Evolutionary conservation across 176 grass and related monocot species (phyloP).

Genomic region (Paspalum notatum): DNA sequence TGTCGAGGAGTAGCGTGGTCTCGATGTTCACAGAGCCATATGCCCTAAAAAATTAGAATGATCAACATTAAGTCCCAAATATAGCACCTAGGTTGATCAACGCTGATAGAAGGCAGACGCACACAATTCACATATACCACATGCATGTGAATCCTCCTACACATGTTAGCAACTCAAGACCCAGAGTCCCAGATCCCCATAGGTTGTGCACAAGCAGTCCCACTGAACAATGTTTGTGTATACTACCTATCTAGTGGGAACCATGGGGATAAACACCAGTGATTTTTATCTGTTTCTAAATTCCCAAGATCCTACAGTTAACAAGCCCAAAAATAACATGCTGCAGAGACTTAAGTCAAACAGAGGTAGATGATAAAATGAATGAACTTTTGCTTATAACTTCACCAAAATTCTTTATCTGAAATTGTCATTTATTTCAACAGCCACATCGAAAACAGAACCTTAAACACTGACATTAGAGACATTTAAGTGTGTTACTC

Average conservation of each 20-base stretch:
- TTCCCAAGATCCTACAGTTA: background rate
- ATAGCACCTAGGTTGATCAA: background rate
- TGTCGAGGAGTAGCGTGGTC: slow-evolving; percentile 76
- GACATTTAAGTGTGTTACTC: background rate
- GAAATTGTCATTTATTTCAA: background rate
- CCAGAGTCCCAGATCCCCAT: background rate
- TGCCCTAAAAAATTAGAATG: slow-evolving; percentile 58
- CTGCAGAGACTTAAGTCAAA: background rate
- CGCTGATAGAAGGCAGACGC: background rate
- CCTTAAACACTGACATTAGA: background rate
- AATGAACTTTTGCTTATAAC: background rate
- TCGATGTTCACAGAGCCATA: slow-evolving; percentile 95
- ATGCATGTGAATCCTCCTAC: background rate
- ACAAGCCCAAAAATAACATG: slow-evolving; percentile 1
- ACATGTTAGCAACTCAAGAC: background rate
- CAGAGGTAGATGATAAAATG: no score
- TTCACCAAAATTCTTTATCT: slow-evolving; percentile 4
- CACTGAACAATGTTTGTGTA: background rate
- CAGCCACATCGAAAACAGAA: slow-evolving; percentile 22
- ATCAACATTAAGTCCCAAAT: background rate
- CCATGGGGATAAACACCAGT: background rate
- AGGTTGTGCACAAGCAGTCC: no score
- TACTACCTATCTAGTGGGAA: background rate
- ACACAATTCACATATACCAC: background rate
- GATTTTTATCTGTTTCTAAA: slow-evolving; percentile 12